Evolutionary conservation across 2,329 filamentous ascomycete species (phyloP).

Genomic region (Cordyceps tenuipes): DNA sequence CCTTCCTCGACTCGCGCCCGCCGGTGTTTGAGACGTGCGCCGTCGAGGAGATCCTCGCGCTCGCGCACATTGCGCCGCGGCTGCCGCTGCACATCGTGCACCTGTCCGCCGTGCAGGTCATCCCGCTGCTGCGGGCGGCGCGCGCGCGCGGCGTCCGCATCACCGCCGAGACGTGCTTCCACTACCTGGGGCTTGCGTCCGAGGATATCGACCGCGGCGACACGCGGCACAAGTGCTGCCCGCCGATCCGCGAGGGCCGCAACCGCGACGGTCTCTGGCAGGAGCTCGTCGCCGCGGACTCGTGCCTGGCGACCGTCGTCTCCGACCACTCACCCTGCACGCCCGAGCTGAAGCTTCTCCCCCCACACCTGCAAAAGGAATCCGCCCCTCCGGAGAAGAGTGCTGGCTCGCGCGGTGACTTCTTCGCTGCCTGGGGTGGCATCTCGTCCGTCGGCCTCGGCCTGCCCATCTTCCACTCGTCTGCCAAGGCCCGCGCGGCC

Average conservation of each 20-base stretch:
- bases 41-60: slow-evolving; percentile 73
- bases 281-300: slow-evolving; percentile 62
- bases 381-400: slow-evolving; percentile 24
- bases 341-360: slow-evolving; percentile 83
- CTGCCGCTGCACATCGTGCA: slow-evolving; percentile 91
- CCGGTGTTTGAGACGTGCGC: slow-evolving; percentile 87
- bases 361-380: slow-evolving; percentile 45
- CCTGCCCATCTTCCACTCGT: slow-evolving; percentile 81
- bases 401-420: slow-evolving; percentile 54
- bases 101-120: slow-evolving; percentile 79
- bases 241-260: slow-evolving; percentile 70
- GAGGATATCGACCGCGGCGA: slow-evolving; percentile 79
- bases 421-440: slow-evolving; percentile 94
- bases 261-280: slow-evolving; percentile 86
- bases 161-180: slow-evolving; percentile 92
- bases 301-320: slow-evolving; percentile 84
- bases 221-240: slow-evolving; percentile 91
- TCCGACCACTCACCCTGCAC: slow-evolving; percentile 96
- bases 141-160: slow-evolving; percentile 69
- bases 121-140: slow-evolving; percentile 70
- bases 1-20: slow-evolving; percentile 86
- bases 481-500: slow-evolving; percentile 53
- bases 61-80: slow-evolving; percentile 70
- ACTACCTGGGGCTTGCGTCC: slow-evolving; percentile 78
- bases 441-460: slow-evolving; percentile 92